Conservation (phyloP, 805 yeast species). For the Yarrowia porcina region DNA sequence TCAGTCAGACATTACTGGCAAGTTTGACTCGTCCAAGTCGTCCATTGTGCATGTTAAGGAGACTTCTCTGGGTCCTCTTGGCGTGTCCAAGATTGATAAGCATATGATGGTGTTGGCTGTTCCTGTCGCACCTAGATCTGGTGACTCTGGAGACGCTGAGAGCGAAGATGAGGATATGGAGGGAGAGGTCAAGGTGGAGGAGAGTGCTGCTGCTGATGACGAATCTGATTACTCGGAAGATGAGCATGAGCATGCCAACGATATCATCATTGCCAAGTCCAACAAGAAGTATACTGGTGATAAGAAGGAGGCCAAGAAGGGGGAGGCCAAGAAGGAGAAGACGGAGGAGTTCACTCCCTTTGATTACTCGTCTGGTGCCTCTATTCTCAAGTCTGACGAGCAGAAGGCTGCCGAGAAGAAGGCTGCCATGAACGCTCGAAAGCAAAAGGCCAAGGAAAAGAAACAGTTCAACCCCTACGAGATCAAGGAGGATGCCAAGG, state of each 20-base stretch:
- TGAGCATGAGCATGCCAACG: not conserved
- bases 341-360: constrained; percentile 28
- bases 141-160: not conserved
- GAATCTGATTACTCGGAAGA: constrained; percentile 7
- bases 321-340: not conserved
- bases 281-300: constrained; percentile 22
- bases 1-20: constrained; percentile 2
- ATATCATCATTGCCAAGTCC: constrained; percentile 22
- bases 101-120: constrained; percentile 22
- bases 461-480: constrained; percentile 32
- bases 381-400: constrained; percentile 30
- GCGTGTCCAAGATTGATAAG: not conserved
- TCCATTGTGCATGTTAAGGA: constrained; percentile 7
- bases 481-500: constrained; percentile 29
- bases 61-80: constrained; percentile 11
- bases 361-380: constrained; percentile 34
- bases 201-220: not conserved
- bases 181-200: not conserved
- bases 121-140: constrained; percentile 14
- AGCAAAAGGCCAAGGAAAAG: constrained; percentile 23
- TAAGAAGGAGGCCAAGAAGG: not conserved
- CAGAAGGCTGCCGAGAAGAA: constrained; percentile 17
- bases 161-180: not conserved
- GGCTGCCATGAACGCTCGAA: not conserved
- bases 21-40: constrained; percentile 20